Base-by-base conservation (phyloP, 177 flowering plant species). In the Vitis hybrid region DNA sequence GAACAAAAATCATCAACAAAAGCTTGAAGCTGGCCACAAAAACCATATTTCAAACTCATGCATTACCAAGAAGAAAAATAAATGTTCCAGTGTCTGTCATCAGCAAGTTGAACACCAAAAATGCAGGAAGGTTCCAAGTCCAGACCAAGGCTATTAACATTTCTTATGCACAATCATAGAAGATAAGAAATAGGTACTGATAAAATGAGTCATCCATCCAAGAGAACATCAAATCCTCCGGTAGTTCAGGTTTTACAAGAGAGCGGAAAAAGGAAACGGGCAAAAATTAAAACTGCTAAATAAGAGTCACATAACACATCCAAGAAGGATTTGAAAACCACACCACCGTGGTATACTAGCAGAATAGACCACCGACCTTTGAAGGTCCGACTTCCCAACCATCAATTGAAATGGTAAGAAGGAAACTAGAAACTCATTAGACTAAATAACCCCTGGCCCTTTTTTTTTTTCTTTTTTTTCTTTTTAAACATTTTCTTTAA, bases 371-470 rank as follows among this genome's bases (percentile, higher is more conserved):
- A 61, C 11, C 40, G 14, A 30, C 54, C 30, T 46, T 56, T 21
- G 11, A 67, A 62, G 52, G 65, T 62, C 15, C 17, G 13, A 50
- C 12, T 6, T 50, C 12, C 21, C 13, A 24, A 64, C 52, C 56
- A 51, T 51, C 14, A 50, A 64, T 50, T 50, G 17, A 64, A 65
- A 65, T 56, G 54, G 55, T 15, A 52, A 19, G 66, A 66, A 6
- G 21, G 52, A 74, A 64, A 46, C 66, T 60, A 59, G 72, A 51
- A 56, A 65, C 27, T 55, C 66, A 51, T 64, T 55, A 40, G 58
- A 65, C 72, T 68, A 61, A 32, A 57, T 64, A 67, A 27, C 49
- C 58, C 30, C 58, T 27, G n/a, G 59, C 54, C 14, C 30, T 0
- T 27, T 27, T 27, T 27, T 27, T 27, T 49, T 58, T 27, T 27